phyloP scores from a whole-genome alignment of 306 rosid genomes.

The Abrus pulchellus region DNA sequence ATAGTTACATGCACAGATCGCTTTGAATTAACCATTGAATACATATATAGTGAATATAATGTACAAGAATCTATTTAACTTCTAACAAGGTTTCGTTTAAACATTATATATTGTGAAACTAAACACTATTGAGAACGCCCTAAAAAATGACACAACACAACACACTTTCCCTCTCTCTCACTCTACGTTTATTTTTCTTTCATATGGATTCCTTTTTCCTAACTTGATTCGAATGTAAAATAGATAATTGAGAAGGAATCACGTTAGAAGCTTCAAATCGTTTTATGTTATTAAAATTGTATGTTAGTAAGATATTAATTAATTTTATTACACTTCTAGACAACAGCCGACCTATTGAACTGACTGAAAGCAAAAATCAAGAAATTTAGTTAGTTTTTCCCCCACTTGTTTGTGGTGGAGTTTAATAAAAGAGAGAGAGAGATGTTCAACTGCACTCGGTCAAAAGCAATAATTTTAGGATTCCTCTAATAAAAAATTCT shows the following conservation, averaged over 20 bases:
- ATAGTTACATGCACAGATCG: slow-evolving; percentile 29
- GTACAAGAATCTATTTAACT: slow-evolving; percentile 30
- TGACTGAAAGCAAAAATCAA: slow-evolving; percentile 37
- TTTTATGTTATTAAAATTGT: not conserved
- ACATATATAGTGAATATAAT: slow-evolving; percentile 15
- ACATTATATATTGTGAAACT: slow-evolving; percentile 5
- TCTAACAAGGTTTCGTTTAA: slow-evolving; percentile 22
- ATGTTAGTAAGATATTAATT: not conserved
- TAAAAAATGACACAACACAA: not conserved
- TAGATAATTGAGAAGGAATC: slow-evolving; percentile 31
- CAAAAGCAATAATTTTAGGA: slow-evolving; percentile 55
- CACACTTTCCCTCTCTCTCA: slow-evolving; percentile 11
- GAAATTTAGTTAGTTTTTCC: slow-evolving; percentile 43
- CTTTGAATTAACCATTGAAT: slow-evolving; percentile 26
- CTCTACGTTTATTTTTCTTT: not conserved
- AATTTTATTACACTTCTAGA: slow-evolving; percentile 11
- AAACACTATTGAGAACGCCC: not conserved
- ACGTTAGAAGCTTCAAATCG: slow-evolving; percentile 21
- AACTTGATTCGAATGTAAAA: slow-evolving; percentile 28
- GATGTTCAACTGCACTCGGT: slow-evolving; percentile 43
- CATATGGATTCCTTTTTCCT: slow-evolving; percentile 1
- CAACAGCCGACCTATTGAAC: slow-evolving; percentile 38
- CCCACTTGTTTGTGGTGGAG: slow-evolving; percentile 52
- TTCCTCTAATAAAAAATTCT: slow-evolving; percentile 50
- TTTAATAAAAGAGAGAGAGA: slow-evolving; percentile 44